Conservation (phyloP, 208 protist species). For the Histomonas meleagridis region DNA sequence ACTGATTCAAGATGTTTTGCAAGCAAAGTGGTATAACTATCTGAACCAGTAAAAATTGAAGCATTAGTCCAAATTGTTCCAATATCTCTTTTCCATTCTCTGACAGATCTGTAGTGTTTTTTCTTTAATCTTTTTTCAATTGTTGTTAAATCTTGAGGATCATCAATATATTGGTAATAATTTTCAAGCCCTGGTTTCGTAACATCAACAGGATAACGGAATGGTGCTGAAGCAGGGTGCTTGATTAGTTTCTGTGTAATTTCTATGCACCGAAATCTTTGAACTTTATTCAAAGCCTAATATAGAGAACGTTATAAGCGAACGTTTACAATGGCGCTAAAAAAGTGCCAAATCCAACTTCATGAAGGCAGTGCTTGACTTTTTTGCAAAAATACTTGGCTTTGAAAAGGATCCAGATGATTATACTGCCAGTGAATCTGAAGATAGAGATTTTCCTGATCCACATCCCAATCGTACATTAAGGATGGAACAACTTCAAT, state of each 20-base stretch:
- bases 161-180: neutral
- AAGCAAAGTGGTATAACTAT: neutral
- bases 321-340: no score
- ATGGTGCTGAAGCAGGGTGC: neutral
- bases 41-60: neutral
- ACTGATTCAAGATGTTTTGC: neutral
- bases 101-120: neutral
- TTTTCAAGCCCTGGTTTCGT: neutral
- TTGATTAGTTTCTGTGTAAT: neutral
- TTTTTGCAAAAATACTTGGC: no score
- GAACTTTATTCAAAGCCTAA: no score
- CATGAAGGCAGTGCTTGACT: no score
- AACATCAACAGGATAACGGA: neutral
- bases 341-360: no score
- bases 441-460: no score
- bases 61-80: neutral
- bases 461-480: no score
- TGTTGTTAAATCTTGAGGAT: neutral
- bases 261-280: neutral
- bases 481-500: no score
- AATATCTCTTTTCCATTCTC: slow-evolving; percentile 6
- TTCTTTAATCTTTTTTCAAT: neutral
- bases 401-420: no score
- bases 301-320: no score
- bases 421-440: no score